phyloP scores from a whole-genome alignment of 2,329 filamentous ascomycete species.

The Dactylellina sp. region DNA sequence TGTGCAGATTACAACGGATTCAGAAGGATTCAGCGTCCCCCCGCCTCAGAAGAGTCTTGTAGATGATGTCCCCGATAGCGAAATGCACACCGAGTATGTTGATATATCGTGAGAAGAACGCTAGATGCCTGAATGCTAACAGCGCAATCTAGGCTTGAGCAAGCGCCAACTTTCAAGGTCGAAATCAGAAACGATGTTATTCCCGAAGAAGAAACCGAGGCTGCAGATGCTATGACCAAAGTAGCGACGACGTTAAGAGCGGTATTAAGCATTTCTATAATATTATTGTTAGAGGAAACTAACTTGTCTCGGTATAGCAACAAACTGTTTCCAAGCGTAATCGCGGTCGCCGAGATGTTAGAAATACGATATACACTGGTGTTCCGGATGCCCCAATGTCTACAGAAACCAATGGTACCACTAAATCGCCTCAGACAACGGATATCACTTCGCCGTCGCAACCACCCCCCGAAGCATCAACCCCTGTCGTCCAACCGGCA shows the following conservation, averaged over 20 bases:
- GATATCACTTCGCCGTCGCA: conserved; percentile 34
- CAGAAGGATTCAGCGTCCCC: conserved; percentile 82
- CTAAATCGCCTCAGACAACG: conserved; percentile 31
- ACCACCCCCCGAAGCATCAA: conserved; percentile 27
- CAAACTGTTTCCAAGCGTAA: conserved; percentile 79
- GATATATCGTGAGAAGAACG: background rate
- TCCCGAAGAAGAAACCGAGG: conserved; percentile 79
- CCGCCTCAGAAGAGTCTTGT: conserved; percentile 70
- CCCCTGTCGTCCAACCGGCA: conserved; percentile 28
- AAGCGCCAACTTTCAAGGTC: conserved; percentile 75
- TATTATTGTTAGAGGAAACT: conserved; percentile 4
- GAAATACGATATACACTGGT: conserved; percentile 78
- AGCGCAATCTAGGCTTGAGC: conserved; percentile 60
- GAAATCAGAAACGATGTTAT: conserved; percentile 83
- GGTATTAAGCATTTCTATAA: conserved; percentile 62
- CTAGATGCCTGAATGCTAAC: conserved; percentile 56
- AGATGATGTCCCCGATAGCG: conserved; percentile 63
- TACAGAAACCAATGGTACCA: conserved; percentile 60
- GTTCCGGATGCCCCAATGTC: conserved; percentile 71
- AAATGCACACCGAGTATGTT: conserved; percentile 57
- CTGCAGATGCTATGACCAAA: conserved; percentile 78
- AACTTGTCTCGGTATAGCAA: conserved; percentile 64
- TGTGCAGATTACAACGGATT: conserved; percentile 71
- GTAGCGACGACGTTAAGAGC: conserved; percentile 78
- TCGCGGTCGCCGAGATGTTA: conserved; percentile 87